Evolutionary conservation across 495 filamentous ascomycete species (phyloP), one percentile per base, ranked within the genome.

Genomic region (Jackrogersella multiformis): DNA sequence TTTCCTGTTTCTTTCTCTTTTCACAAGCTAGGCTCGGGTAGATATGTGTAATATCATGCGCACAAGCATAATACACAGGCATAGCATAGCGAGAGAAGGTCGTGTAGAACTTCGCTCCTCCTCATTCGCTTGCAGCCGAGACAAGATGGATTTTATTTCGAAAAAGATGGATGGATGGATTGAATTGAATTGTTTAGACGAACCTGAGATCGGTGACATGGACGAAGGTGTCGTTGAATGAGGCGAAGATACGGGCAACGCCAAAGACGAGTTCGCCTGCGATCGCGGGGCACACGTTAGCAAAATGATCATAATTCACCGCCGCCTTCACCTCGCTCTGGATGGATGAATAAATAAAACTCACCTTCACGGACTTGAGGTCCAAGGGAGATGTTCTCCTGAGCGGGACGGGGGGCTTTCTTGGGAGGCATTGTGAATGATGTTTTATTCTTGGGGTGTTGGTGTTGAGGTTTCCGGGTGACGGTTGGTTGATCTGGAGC

Each of bases 121-220:
- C 61, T 66, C 39, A 15, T 41, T 65, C 49, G 56, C 61, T 48
- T 41, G 52, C 28, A 58, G 49, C 45, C 44, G 51, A 49, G 16
- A 45, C 34, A 64, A 45, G 28, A 56, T 64, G 44, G 56, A 26
- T 28, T 30, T 49, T 53, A 46, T 36, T 26, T 39, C 21, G 54
- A 38, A 52, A 45, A 41, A 59, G 62, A 21, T 10, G 39, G 1
- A 20, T n/a, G n/a, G n/a, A 18, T 42, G 7, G 24, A 18, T 16
- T 49, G 42, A n/a, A 23, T 74, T 53, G 3, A 30, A 3, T 30
- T 15, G 46, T 36, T 75, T 68, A 76, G 74, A 94, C 91, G 81
- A 80, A 96, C 91, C 85, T 89, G 79, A 99, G 92, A 94, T 98
- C 96, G 85, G 95, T 98, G 77, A 98, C 92, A 85, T 99, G 95